Conservation (phyloP, 345 rosid genomes). For the Boechera divaricarpa region DNA sequence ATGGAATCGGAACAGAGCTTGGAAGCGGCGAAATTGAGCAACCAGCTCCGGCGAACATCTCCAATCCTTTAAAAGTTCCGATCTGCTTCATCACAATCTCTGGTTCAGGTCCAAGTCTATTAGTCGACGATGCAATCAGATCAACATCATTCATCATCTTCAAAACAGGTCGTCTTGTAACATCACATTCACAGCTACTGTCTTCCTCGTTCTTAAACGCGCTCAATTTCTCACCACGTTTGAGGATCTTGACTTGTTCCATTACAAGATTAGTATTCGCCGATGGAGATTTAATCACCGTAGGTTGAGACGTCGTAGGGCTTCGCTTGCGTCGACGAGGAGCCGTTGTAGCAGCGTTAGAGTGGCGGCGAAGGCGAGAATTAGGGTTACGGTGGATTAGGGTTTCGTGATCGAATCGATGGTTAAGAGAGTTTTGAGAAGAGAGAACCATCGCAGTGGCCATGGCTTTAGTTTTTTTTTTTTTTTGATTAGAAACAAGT, state of each 20-base stretch:
- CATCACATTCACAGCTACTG: neutral
- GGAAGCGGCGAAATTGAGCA: conserved; percentile 62
- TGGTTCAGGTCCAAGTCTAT: conserved; percentile 61
- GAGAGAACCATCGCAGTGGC: conserved; percentile 39
- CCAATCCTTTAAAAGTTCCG: conserved; percentile 28
- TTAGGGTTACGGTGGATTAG: conserved; percentile 38
- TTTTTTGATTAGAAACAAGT: neutral
- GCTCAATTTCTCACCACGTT: conserved; percentile 60
- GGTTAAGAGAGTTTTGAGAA: conserved; percentile 23
- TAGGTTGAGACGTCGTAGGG: conserved; percentile 30
- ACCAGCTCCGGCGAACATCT: conserved; percentile 32
- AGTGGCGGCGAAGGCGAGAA: conserved; percentile 15
- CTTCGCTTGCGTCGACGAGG: conserved; percentile 48
- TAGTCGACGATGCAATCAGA: conserved; percentile 50
- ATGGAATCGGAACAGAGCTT: conserved; percentile 65
- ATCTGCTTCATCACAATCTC: conserved; percentile 50
- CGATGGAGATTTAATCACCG: conserved; percentile 45
- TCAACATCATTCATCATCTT: conserved; percentile 1
- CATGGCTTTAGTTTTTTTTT: conserved; percentile 21
- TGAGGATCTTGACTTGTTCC: conserved; percentile 69
- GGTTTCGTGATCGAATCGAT: conserved; percentile 33
- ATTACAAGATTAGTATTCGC: conserved; percentile 48
- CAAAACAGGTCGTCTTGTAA: conserved; percentile 18
- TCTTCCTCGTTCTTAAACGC: conserved; percentile 3
- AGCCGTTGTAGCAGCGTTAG: conserved; percentile 20